Evolutionary conservation across 2,329 filamentous ascomycete genomes (phyloP).

Genomic region (Fusarium miscanthi): DNA sequence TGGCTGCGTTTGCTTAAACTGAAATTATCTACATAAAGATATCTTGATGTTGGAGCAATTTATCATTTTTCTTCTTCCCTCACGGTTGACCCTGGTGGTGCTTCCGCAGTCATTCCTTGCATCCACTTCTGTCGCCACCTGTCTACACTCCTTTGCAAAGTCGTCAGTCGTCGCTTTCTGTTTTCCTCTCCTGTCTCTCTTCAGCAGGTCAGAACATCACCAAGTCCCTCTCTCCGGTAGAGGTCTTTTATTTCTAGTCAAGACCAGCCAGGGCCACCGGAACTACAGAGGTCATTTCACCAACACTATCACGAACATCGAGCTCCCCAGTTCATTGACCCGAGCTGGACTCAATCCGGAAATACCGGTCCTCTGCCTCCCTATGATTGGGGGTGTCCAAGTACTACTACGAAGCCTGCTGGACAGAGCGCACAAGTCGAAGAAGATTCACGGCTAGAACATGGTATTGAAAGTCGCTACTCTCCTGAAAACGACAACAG

Average conservation of each 20-base stretch:
- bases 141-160: neutral
- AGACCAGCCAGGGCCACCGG: neutral
- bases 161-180: neutral
- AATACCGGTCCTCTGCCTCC: neutral
- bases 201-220: neutral
- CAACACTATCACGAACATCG: neutral
- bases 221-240: neutral
- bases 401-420: neutral
- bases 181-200: neutral
- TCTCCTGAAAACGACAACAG: neutral
- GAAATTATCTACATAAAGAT: neutral
- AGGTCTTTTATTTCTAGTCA: neutral
- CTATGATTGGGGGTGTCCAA: conserved; percentile 1
- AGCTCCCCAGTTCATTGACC: neutral
- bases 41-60: neutral
- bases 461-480: neutral
- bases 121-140: conserved; percentile 2
- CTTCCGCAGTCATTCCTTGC: conserved; percentile 7
- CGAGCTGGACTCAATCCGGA: neutral
- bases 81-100: conserved; percentile 2
- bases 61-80: neutral
- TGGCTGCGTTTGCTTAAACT: fast-evolving
- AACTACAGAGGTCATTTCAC: neutral
- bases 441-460: conserved; percentile 1
- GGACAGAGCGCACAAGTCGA: conserved; percentile 4